Percentiles rank a stretch among this genome's conserved stretches.
Conservation (phyloP, 768 basidiomycete species). For the Tephrocybe sp. region DNA sequence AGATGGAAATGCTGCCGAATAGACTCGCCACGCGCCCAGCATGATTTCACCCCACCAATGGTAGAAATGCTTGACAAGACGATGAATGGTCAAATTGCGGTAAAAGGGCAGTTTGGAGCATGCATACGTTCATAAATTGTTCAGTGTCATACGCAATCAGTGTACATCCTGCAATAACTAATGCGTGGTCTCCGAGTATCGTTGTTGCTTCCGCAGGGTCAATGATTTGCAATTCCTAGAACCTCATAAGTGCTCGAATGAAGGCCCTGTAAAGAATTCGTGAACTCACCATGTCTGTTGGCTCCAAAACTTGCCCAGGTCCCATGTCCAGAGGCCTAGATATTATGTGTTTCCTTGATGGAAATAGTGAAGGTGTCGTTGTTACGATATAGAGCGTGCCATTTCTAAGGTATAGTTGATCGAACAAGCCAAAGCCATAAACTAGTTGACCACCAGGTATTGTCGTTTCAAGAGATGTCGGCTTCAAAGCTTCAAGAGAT, state of each 20-base stretch:
- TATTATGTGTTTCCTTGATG: constrained; percentile 44
- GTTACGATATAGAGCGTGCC: constrained; percentile 73
- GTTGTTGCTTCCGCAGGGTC: constrained; percentile 12
- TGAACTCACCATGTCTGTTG: constrained; percentile 27
- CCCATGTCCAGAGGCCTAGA: constrained; percentile 25
- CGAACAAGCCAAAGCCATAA: constrained; percentile 72
- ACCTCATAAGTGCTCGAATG: too few species aligned
- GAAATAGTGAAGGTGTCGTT: constrained; percentile 34
- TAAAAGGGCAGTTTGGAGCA: too few species aligned
- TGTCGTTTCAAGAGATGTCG: constrained; percentile 20
- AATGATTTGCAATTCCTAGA: constrained; percentile 21
- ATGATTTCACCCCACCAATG: constrained; percentile 29
- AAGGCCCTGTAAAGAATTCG: not conserved
- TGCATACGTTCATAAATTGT: constrained; percentile 22
- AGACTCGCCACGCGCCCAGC: constrained; percentile 23
- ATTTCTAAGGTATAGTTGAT: constrained; percentile 71
- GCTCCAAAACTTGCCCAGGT: constrained; percentile 21
- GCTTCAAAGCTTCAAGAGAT: not conserved
- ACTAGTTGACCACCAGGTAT: constrained; percentile 38
- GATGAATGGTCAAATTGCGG: not conserved
- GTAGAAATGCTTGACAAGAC: constrained; percentile 23
- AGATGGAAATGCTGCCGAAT: constrained; percentile 13
- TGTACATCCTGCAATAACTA: constrained; percentile 17
- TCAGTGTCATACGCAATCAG: constrained; percentile 21
- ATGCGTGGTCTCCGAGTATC: constrained; percentile 16